Evolutionary conservation across 1,284 basidiomycete genomes (phyloP), one percentile per base, ranked within the genome.

Genomic region (Tilletiopsis washingtonensis): DNA sequence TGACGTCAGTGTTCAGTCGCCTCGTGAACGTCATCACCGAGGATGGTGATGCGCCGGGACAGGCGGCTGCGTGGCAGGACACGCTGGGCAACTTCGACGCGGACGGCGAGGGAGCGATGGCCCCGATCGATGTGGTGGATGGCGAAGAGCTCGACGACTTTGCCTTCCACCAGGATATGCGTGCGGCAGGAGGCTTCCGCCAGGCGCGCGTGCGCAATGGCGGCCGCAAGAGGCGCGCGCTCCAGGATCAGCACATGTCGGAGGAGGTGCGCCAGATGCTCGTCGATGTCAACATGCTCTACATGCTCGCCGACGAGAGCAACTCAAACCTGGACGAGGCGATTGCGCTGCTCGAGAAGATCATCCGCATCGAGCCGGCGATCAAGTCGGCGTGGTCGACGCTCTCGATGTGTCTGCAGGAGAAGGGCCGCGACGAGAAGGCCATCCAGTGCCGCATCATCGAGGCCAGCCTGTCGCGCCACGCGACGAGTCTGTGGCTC

Each of bases 331-430:
- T 84, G 17, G 75, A 79, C 1, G 80, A 84, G 58, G 85, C 89
- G 1, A 84, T 89, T 29, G 79, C 81, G 20, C 80, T 84, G 40
- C 87, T 91, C 79, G 83, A 86, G 68, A 88, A 97, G 69, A 87
- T 96, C 57, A 90, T 97, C 51, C 82, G 88, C 7, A 89, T 91
- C 50, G 91, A 97, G 72, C 89, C 91, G 2, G 82, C 85, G 27
- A 86, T 89, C 7, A 78, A 80, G 4, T 76, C 82, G 3, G 88
- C 91, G 0, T 96, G 91, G 91, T 81, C 82, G 7, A 87, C 90
- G 0, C 80, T 94, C 3, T 87, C 85, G 1, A 81, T 84, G 56
- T 86, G 85, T 60, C 84, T 87, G 63, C 79, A 81, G 24, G 85
- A 88, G 59, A 75, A 82, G 62, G 78, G 79, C 1, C 81, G 91